These are phyloP conservation scores for Flaveria trinervia DNA, from an alignment of 129 eudicot species.

Conservation along the genomic window DNA sequence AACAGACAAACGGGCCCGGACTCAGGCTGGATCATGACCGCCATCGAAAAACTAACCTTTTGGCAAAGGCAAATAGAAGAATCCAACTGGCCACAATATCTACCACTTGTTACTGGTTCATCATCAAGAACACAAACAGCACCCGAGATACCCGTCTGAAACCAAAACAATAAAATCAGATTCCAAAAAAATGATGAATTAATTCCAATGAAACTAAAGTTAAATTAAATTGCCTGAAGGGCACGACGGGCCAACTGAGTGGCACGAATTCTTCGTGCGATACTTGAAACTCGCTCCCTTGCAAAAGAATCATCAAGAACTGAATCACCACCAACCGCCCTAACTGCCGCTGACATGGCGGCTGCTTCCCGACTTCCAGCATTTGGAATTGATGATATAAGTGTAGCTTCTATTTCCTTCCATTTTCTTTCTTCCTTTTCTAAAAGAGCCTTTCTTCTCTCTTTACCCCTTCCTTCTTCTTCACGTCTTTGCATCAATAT, in stretches of 20 bases:
- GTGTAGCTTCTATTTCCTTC: constrained; percentile 97
- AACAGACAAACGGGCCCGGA: constrained; percentile 96
- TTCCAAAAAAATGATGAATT: not conserved
- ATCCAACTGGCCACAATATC: constrained; percentile 86
- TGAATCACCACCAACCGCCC: constrained; percentile 98
- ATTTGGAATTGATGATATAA: constrained; percentile 91
- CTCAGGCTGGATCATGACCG: constrained; percentile 93
- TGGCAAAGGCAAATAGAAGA: constrained; percentile 67
- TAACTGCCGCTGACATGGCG: constrained; percentile 98
- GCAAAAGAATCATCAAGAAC: constrained; percentile 96
- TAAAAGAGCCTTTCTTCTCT: constrained; percentile 90
- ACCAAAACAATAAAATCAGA: constrained; percentile 24
- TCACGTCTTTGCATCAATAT: constrained; percentile 96
- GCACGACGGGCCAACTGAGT: constrained; percentile 95
- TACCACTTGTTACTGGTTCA: constrained; percentile 88
- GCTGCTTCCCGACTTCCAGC: constrained; percentile 98
- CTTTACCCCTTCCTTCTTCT: constrained; percentile 99
- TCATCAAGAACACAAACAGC: constrained; percentile 97
- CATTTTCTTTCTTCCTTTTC: constrained; percentile 99
- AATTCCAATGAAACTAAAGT: not conserved
- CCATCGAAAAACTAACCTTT: constrained; percentile 77
- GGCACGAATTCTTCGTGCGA: constrained; percentile 82
- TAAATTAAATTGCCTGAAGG: constrained; percentile 53
- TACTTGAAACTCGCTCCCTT: constrained; percentile 86
- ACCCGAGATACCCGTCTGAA: constrained; percentile 84